Conservation (phyloP, 306 rosid species). For the Urtica urens region DNA sequence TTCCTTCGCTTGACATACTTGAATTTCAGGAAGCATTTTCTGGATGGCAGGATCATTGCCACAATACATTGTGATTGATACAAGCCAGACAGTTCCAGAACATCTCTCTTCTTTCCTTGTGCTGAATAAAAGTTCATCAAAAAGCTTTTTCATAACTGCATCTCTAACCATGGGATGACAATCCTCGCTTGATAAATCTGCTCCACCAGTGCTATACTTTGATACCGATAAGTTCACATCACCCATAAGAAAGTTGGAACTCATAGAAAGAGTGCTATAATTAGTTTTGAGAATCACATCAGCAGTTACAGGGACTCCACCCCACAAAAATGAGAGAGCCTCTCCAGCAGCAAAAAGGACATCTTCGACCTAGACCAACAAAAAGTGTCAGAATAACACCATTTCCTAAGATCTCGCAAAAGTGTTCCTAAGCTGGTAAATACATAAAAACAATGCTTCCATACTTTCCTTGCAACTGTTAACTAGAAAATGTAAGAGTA, state of each 20-base stretch:
- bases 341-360: slow-evolving; percentile 94
- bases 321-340: slow-evolving; percentile 94
- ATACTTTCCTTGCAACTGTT: no score
- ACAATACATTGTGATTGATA: slow-evolving; percentile 84
- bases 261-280: slow-evolving; percentile 73
- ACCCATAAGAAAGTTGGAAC: slow-evolving; percentile 86
- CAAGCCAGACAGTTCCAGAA: slow-evolving; percentile 91
- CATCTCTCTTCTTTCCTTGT: slow-evolving; percentile 95
- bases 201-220: slow-evolving; percentile 24
- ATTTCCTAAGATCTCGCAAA: no score
- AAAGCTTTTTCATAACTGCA: slow-evolving; percentile 65
- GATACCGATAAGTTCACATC: slow-evolving; percentile 49
- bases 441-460: no score
- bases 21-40: slow-evolving; percentile 89
- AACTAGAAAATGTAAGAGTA: no score
- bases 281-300: slow-evolving; percentile 82
- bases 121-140: slow-evolving; percentile 78
- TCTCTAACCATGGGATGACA: slow-evolving; percentile 55
- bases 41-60: slow-evolving; percentile 69
- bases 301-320: slow-evolving; percentile 85
- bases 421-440: no score
- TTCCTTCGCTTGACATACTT: slow-evolving; percentile 65
- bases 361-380: slow-evolving; percentile 73
- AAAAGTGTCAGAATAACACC: slow-evolving; percentile 1
- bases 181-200: slow-evolving; percentile 33